Conservation (phyloP, 805 yeast species). For the Starmerella vaccinii region DNA sequence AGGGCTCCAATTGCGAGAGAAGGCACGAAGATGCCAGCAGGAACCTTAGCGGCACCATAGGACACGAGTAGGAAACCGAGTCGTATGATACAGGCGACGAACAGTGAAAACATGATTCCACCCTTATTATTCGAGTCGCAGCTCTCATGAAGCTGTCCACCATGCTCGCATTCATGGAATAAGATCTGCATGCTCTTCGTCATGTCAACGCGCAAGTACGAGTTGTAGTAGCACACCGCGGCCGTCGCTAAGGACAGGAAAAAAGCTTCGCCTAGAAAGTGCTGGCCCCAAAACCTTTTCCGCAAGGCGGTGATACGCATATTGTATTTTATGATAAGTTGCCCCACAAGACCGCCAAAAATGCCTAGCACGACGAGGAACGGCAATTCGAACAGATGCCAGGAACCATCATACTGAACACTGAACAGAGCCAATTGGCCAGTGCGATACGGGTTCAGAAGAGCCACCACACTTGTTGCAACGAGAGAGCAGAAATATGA, state of each 20-base stretch:
- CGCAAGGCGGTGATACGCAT: conserved; percentile 68
- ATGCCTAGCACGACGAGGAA: conserved; percentile 67
- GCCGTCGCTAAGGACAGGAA: conserved; percentile 61
- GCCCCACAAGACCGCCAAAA: conserved; percentile 89
- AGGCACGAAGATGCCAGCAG: conserved; percentile 94
- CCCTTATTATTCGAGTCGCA: conserved; percentile 25
- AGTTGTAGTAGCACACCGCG: conserved; percentile 69
- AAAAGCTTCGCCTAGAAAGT: conserved; percentile 62
- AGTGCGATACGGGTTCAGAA: conserved; percentile 82
- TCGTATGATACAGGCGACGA: conserved; percentile 63
- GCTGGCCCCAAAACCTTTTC: conserved; percentile 49
- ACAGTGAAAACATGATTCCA: conserved; percentile 42
- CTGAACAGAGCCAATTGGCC: conserved; percentile 91
- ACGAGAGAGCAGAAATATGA: conserved; percentile 82
- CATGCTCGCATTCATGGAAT: conserved; percentile 67
- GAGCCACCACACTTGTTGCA: conserved; percentile 71
- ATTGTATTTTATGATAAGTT: conserved; percentile 62
- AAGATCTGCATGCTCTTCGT: conserved; percentile 86
- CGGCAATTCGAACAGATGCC: conserved; percentile 78
- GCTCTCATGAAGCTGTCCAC: conserved; percentile 32
- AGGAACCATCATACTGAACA: conserved; percentile 73
- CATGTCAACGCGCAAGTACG: conserved; percentile 78
- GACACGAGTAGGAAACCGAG: conserved; percentile 66
- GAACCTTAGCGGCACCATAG: conserved; percentile 76
- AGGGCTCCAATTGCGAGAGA: conserved; percentile 96